These are phyloP conservation scores for Jacaranda copaia DNA, from an alignment of 257 asterid genomes.

Conservation along the genomic window DNA sequence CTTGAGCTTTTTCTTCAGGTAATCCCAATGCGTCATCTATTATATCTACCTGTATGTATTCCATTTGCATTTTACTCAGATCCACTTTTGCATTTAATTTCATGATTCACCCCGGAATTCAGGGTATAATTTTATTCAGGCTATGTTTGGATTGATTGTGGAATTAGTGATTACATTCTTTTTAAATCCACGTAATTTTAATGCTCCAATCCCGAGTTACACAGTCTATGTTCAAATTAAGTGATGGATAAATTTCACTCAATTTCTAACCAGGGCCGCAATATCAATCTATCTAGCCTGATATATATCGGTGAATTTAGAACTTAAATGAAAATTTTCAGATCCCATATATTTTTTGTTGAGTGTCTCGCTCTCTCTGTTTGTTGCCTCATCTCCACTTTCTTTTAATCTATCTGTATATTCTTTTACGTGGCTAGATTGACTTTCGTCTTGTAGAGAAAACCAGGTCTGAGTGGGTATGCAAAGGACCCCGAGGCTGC, in stretches of 20 bases:
- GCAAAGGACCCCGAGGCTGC: conserved; percentile 71
- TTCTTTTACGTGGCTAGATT: conserved; percentile 29
- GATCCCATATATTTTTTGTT: not conserved
- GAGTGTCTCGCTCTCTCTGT: not conserved
- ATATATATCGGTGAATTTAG: conserved; percentile 21
- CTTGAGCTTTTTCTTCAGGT: conserved; percentile 84
- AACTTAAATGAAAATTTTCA: not conserved
- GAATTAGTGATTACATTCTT: not conserved
- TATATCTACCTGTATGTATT: not conserved
- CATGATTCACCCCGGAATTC: not conserved
- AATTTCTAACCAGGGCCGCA: not conserved
- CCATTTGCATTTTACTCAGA: not conserved
- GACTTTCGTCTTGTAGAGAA: conserved; percentile 54
- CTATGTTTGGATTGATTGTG: conserved; percentile 12
- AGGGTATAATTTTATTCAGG: not conserved
- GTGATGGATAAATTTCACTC: not conserved
- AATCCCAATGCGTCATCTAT: conserved; percentile 1
- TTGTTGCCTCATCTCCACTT: conserved; percentile 4
- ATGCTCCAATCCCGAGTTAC: not conserved
- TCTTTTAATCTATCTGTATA: conserved; percentile 11
- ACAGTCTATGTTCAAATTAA: not conserved
- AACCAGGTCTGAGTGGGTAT: conserved; percentile 78
- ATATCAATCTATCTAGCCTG: conserved; percentile 20
- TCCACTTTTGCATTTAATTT: conserved; percentile 7
- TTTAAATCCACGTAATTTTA: not conserved